Base-by-base conservation (phyloP, 2,329 filamentous ascomycete genomes). In the Cytospora chrysosperma region DNA sequence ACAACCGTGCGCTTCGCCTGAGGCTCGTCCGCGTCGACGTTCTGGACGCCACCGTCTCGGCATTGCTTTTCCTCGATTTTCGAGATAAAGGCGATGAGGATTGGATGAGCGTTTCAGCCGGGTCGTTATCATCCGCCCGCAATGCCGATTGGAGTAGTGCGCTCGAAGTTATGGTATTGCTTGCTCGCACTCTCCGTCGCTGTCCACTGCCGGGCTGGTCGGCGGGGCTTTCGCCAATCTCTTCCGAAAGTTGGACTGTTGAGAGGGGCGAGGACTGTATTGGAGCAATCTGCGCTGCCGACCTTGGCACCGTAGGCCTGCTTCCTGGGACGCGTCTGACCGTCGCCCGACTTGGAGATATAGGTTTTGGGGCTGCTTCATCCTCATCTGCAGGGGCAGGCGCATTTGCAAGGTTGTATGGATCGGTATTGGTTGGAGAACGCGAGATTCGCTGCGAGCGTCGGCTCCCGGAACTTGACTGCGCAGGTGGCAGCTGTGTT, bases 171-270 rank as follows among this genome's bases (percentile, higher is more conserved):
- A 78, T 64, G 1, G 74, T 73, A 0, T 73, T 74, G 37, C 72
- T 73, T 9, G 74, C 69, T 17, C 71, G 73, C 17, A 82, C 70
- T 4, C 71, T 76, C 28, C 79, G 77, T 56, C 83, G 74, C 10
- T 77, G 78, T 1, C 84, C 85, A 67, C 83, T 86, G 2, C 84
- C 85, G 1, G 84, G 85, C 17, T 83, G 83, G 67, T 82, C 72
- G 10, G 69, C 73, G 0, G 85, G 85, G 62, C 83, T 86, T 69
- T 87, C 83, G 40, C 74, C 76, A 17, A 85, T 76, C 69, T 83
- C 80, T 55, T 82, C 79, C 19, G 69, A 66, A 17, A 67, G 21
- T 40, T 56, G 64, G 15, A 55, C 53, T 15, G 34, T 43, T 6
- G 55, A 37, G 24, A 52, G 32, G 30, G 64, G 61, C 28, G 64